These are phyloP conservation scores for Zancudomyces culisetae DNA, from an alignment of 371 early-diverging fungal species.

Conservation along the genomic window DNA sequence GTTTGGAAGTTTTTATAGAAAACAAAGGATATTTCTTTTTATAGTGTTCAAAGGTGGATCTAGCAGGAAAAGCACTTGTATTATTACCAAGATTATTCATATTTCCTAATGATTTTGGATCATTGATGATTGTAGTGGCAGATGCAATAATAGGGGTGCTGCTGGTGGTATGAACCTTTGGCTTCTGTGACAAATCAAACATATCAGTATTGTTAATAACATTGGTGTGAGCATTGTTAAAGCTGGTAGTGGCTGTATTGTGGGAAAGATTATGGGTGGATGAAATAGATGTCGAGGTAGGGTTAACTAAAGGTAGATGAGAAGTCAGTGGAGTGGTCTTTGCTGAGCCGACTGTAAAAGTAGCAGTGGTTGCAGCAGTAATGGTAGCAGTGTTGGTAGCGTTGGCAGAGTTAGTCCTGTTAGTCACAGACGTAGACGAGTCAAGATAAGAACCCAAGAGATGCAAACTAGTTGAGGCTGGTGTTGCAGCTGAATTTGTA, in stretches of 20 bases:
- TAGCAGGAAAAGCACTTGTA: neutral
- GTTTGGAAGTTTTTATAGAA: neutral
- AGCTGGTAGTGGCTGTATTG: neutral
- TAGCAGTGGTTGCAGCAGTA: neutral
- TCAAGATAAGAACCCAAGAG: neutral
- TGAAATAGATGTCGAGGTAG: neutral
- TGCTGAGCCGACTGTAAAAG: too few species aligned
- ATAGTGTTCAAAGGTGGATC: neutral
- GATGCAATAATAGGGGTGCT: neutral
- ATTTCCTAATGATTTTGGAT: neutral
- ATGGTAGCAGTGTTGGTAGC: neutral
- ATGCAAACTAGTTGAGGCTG: neutral
- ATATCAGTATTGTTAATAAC: neutral
- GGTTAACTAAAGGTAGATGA: neutral
- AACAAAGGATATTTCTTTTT: neutral
- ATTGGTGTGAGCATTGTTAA: neutral
- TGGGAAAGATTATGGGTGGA: neutral
- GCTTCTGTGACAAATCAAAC: neutral
- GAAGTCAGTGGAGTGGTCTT: too few species aligned
- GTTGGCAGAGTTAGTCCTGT: neutral
- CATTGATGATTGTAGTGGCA: too few species aligned
- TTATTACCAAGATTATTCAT: neutral
- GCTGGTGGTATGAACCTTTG: neutral
- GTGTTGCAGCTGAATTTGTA: neutral
- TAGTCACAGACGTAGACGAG: neutral